These are phyloP conservation scores for Aspergillus melleus DNA, from an alignment of 2,329 filamentous ascomycete species.

Conservation along the genomic window DNA sequence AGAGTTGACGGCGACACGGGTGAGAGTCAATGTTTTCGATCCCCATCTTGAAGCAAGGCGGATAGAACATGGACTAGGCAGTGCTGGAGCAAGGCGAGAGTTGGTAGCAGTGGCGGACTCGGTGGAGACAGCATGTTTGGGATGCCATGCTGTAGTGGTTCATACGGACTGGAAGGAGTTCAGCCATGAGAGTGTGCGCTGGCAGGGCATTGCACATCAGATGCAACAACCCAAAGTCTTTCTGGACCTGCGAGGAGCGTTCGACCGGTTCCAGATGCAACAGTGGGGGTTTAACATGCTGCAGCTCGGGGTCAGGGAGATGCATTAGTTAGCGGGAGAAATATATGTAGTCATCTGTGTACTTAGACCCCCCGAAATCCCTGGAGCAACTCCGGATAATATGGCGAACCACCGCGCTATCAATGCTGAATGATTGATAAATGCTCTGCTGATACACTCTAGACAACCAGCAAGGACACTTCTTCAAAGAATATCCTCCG, in stretches of 20 bases:
- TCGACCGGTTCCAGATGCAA: conserved; percentile 16
- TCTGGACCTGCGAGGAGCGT: conserved; percentile 6
- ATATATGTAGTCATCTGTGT: too few species aligned
- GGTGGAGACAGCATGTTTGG: conserved; percentile 10
- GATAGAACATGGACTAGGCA: conserved; percentile 1
- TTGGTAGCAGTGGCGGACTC: conserved; percentile 7
- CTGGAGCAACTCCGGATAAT: too few species aligned
- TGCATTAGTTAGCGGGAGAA: background rate
- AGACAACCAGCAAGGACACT: too few species aligned
- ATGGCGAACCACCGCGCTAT: too few species aligned
- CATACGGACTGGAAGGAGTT: conserved; percentile 9
- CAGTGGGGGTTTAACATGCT: conserved; percentile 17
- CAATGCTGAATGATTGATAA: too few species aligned
- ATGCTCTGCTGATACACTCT: too few species aligned
- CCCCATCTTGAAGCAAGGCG: background rate
- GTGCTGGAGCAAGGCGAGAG: conserved; percentile 2
- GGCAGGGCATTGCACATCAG: conserved; percentile 10
- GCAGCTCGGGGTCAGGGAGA: background rate
- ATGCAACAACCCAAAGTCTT: conserved; percentile 13
- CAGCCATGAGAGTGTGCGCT: conserved; percentile 3
- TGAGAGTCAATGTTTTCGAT: conserved; percentile 9
- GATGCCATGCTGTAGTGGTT: conserved; percentile 14
- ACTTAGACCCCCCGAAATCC: too few species aligned
- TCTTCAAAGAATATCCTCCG: too few species aligned
- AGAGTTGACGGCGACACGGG: conserved; percentile 6